Evolutionary conservation across 2,329 filamentous ascomycete genomes (phyloP), one percentile per base, ranked within the genome.

Genomic region (Phaeosphaeriaceae sp.): DNA sequence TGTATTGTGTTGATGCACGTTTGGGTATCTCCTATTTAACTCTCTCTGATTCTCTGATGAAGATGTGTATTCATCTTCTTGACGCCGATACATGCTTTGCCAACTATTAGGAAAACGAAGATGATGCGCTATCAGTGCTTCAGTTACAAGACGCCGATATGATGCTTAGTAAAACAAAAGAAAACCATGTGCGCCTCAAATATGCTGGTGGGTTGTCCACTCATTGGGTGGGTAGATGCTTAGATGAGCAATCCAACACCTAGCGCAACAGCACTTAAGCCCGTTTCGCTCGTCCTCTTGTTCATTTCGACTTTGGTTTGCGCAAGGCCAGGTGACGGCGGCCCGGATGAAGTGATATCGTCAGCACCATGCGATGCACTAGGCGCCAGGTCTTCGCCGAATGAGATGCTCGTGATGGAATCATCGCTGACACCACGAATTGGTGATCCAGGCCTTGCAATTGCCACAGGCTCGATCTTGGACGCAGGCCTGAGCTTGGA

Each of bases 321-420:
- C n/a, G 59, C 58, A 20, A 63, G 36, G n/a, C 56, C 62, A 15
- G 70, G 70, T 6, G 70, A 72, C 5, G 72, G 71, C 1, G 69
- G 71, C 41, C 69, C 67, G 0, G 70, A 72, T 6, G 41, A 44
- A 20, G 17, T 20, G 11, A n/a, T 47, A 3, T 25, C 45, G 20
- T 24, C 45, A n/a, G 17, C 45, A 13, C 45, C 17, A n/a, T 47
- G 21, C 11, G 45, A 20, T 19, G 21, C 45, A 25, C 21, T 25
- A 21, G 69, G 63, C 10, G 64, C 62, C 21, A 77, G 55, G 41
- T 76, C 72, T 50, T 75, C 71, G 24, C 70, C 74, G 33, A 77
- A 76, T 5, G 67, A 59, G 27, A 77, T 68, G 13, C 73, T 75
- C 0, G 67, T 60, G 21, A 77, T 68, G 2, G 73, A 76, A 49